Conservation (phyloP, 108 stramenopile species). For the Aurantiochytrium sp. region DNA sequence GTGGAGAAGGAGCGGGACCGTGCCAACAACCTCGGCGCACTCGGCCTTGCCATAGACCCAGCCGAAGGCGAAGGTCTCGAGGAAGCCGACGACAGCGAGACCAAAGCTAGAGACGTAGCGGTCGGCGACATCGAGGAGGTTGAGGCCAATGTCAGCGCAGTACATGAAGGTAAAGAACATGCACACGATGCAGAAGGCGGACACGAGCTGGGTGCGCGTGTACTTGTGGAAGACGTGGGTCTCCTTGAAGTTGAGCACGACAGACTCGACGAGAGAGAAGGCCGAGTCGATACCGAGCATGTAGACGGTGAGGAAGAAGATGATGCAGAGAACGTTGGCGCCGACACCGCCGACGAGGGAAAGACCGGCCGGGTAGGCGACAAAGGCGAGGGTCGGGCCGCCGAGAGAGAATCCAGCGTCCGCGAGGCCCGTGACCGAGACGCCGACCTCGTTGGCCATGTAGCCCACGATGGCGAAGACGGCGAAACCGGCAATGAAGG, state of each 20-base stretch:
- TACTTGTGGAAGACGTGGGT: constrained; percentile 8
- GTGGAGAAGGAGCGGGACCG: constrained; percentile 46
- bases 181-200: neutral
- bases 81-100: constrained; percentile 56
- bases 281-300: constrained; percentile 65
- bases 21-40: constrained; percentile 43
- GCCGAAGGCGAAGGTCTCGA: constrained; percentile 58
- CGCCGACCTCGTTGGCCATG: constrained; percentile 41
- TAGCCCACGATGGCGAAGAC: constrained; percentile 65
- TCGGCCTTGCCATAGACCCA: constrained; percentile 60
- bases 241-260: constrained; percentile 42
- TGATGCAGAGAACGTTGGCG: constrained; percentile 54
- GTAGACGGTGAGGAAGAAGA: constrained; percentile 60
- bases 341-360: constrained; percentile 53
- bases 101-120: constrained; percentile 67
- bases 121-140: constrained; percentile 60
- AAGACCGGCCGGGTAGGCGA: constrained; percentile 61
- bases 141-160: constrained; percentile 61
- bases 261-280: constrained; percentile 56
- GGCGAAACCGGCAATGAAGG: constrained; percentile 63
- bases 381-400: constrained; percentile 58
- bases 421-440: constrained; percentile 19
- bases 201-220: constrained; percentile 30
- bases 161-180: constrained; percentile 46
- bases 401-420: constrained; percentile 36